These are phyloP conservation scores for Eucalyptus polyanthemos DNA, from an alignment of 345 rosid genomes.

Conservation along the genomic window DNA sequence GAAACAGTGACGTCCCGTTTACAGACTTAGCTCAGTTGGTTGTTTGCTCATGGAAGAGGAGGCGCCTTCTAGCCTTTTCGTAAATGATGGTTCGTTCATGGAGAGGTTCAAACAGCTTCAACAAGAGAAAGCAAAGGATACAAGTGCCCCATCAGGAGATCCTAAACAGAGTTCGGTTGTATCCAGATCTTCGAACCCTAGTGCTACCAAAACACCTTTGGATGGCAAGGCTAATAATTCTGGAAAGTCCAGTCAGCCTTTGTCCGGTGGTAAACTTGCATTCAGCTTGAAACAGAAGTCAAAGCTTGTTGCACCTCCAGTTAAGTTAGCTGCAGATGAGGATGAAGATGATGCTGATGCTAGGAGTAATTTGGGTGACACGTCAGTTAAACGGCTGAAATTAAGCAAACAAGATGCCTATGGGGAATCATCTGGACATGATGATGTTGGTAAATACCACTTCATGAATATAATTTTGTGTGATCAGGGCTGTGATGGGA, in stretches of 20 bases:
- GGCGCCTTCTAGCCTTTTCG: slow-evolving; percentile 68
- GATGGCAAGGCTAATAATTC: slow-evolving; percentile 38
- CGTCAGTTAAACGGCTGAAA: slow-evolving; percentile 58
- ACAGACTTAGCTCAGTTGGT: slow-evolving; percentile 10
- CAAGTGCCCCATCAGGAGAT: slow-evolving; percentile 15
- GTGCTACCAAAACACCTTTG: slow-evolving; percentile 18
- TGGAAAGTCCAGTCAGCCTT: slow-evolving; percentile 15
- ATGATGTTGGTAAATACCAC: slow-evolving; percentile 80
- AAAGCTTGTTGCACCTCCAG: slow-evolving; percentile 74
- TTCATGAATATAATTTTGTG: slow-evolving; percentile 10
- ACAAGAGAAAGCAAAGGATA: slow-evolving; percentile 49
- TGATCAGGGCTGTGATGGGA: neutral
- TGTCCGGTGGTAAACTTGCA: slow-evolving; percentile 79
- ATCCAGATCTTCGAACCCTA: slow-evolving; percentile 34
- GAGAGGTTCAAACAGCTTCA: slow-evolving; percentile 97
- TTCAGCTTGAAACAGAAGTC: slow-evolving; percentile 97
- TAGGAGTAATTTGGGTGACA: slow-evolving; percentile 28
- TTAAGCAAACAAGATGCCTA: slow-evolving; percentile 34
- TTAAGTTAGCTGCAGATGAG: slow-evolving; percentile 74
- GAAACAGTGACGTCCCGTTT: slow-evolving; percentile 32
- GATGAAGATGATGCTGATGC: slow-evolving; percentile 65
- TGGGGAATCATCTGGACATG: slow-evolving; percentile 28
- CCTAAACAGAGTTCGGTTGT: slow-evolving; percentile 54
- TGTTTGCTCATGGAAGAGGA: slow-evolving; percentile 61
- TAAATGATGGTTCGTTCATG: slow-evolving; percentile 98